Conservation (phyloP, 192 early-diverging fungal genomes). For the Lobulomyces angularis region DNA sequence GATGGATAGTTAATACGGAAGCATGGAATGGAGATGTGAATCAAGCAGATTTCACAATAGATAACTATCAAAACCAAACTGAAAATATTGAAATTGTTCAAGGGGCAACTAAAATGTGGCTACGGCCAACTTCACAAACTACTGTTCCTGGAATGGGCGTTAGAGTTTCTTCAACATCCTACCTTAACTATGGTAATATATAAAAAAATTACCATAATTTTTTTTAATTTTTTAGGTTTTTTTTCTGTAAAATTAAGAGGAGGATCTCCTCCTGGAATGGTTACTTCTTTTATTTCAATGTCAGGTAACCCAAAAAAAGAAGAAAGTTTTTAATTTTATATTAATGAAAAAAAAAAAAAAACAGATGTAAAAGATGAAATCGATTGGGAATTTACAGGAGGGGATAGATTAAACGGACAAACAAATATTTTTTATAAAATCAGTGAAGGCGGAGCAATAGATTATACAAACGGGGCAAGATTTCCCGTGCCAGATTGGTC, state of each 20-base stretch:
- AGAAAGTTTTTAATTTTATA: too few species aligned
- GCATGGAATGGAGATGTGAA: conserved; percentile 20
- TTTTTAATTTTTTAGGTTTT: too few species aligned
- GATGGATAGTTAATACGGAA: conserved; percentile 20
- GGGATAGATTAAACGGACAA: conserved; percentile 3
- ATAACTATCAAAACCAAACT: conserved; percentile 13
- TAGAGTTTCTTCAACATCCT: conserved; percentile 15
- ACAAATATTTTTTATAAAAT: conserved; percentile 28
- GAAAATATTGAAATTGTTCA: conserved; percentile 13
- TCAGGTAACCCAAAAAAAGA: too few species aligned
- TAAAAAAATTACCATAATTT: too few species aligned
- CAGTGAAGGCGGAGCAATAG: conserved; percentile 10
- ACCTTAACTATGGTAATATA: conserved; percentile 19
- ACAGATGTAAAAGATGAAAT: conserved; percentile 30
- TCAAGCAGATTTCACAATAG: conserved; percentile 17
- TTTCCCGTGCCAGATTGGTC: too few species aligned
- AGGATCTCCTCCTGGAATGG: conserved; percentile 6
- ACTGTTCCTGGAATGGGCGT: conserved; percentile 10
- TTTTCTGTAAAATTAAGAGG: conserved; percentile 11
- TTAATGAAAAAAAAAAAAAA: too few species aligned
- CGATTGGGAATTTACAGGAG: conserved; percentile 28
- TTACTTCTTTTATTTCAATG: conserved; percentile 28
- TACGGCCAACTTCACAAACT: neutral
- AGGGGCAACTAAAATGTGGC: conserved; percentile 6
- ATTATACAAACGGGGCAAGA: conserved; percentile 1